Evolutionary conservation across 2,329 filamentous ascomycete genomes (phyloP), one percentile per base, ranked within the genome.

Genomic region (Dothiorella sarmentorum): DNA sequence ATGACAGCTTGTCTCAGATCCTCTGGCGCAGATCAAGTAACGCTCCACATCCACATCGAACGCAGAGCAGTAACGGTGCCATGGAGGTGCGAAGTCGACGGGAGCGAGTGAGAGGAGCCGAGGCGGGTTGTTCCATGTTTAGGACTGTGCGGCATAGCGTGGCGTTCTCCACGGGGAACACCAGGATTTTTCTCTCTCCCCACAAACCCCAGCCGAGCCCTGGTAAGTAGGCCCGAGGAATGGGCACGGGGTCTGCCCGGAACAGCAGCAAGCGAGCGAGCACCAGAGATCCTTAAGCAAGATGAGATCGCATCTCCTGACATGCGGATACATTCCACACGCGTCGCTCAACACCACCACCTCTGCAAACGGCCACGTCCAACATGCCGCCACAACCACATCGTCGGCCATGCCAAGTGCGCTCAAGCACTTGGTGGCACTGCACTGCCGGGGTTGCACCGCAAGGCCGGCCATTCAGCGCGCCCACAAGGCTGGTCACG

Each of bases 111-210:
- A n/a, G n/a, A n/a, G n/a, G n/a, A n/a, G n/a, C n/a, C 45, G 45
- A 29, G 27, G 29, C n/a, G 27, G n/a, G 3, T 27, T 7, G 7
- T 29, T 7, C 27, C 27, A 29, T 7, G 7, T 29, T 7, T 11
- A 29, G 27, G 7, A 29, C 7, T 11, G 7, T 29, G 18, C 20
- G 20, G 31, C 29, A 37, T n/a, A n/a, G 15, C 22, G 35, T 38
- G 49, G 35, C 49, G 22, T 22, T 53, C 45, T 49, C 45, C 49
- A 53, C 11, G 49, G 49, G 49, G 49, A 40, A 53, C n/a, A 7
- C 24, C 43, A 27, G 7, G 4, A n/a, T 29, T 27, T 29, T 18
- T 7, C 43, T 20, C 43, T 44, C 33, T 53, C 49, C 49, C 49
- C 49, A 29, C 49, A 53, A n/a, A n/a, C 22, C 33, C 45, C 29